Percentiles rank a stretch among this genome's conserved stretches.
These are phyloP conservation scores for Platismatia glauca DNA, from an alignment of 495 filamentous ascomycete genomes.

Conservation along the genomic window DNA sequence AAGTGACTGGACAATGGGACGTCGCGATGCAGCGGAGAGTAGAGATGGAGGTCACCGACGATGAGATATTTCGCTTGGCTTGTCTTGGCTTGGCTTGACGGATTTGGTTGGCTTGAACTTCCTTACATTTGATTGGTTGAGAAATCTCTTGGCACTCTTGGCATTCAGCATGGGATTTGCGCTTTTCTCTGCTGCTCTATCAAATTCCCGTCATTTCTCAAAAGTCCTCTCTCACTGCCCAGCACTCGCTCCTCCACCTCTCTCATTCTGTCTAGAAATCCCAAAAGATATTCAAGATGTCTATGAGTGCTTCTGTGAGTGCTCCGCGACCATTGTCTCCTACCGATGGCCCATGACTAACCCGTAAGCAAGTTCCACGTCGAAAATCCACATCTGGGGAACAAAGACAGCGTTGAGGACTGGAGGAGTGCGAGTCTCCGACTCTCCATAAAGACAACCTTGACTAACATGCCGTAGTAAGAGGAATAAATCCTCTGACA, in stretches of 20 bases:
- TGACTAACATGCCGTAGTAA: conserved; percentile 44
- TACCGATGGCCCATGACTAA: not conserved
- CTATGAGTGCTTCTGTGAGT: conserved; percentile 20
- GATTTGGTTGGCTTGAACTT: not conserved
- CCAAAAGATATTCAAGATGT: not conserved
- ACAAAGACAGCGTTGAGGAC: conserved; percentile 72
- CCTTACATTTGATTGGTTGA: conserved; percentile 11
- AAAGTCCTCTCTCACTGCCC: not conserved
- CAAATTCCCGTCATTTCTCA: too few species aligned
- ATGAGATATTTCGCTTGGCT: conserved; percentile 8
- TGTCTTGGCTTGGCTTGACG: not conserved
- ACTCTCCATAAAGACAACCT: not conserved
- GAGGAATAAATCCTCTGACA: conserved; percentile 86
- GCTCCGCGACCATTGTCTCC: not conserved
- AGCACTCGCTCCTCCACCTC: not conserved
- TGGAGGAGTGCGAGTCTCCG: conserved; percentile 61
- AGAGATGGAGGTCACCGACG: not conserved
- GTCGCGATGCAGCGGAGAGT: conserved; percentile 8
- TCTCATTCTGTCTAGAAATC: not conserved
- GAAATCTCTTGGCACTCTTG: too few species aligned
- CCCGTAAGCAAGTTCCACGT: conserved; percentile 61
- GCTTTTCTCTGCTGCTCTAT: too few species aligned
- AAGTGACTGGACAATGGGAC: conserved; percentile 3
- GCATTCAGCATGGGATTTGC: not conserved
- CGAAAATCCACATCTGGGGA: conserved; percentile 81